phyloP scores from a whole-genome alignment of 1,284 basidiomycete species.

The Rhodotorula sp. region DNA sequence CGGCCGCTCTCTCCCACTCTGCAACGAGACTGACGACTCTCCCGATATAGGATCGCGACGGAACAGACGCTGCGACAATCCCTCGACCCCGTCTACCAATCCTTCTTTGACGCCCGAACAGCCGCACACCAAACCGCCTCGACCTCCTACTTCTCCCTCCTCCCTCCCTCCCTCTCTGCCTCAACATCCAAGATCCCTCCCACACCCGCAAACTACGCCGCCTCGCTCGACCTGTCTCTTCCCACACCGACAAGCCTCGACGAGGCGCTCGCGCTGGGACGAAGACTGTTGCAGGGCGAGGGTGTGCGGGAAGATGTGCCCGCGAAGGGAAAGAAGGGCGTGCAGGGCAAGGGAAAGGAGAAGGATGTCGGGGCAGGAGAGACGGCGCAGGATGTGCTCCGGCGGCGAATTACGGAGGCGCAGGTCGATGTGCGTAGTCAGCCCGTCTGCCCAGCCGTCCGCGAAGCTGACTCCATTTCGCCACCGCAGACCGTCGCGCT shows the following conservation, averaged over 20 bases:
- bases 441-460: neutral
- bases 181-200: neutral
- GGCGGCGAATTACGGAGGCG: constrained; percentile 6
- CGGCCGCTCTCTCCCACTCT: neutral
- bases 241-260: constrained; percentile 10
- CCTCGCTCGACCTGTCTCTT: constrained; percentile 13
- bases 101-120: constrained; percentile 13
- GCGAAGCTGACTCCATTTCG: too few species aligned
- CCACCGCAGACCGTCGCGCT: constrained; percentile 19
- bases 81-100: constrained; percentile 19
- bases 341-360: constrained; percentile 16
- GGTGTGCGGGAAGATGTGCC: neutral
- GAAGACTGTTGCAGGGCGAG: constrained; percentile 6
- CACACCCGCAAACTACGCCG: neutral
- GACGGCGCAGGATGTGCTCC: neutral
- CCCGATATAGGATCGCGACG: constrained; percentile 15
- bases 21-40: neutral
- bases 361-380: neutral
- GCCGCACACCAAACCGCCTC: constrained; percentile 1
- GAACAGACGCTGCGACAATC: constrained; percentile 26
- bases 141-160: neutral
- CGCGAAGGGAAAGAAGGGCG: neutral
- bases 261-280: constrained; percentile 21
- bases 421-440: constrained; percentile 11
- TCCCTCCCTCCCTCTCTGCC: neutral